phyloP scores from a whole-genome alignment of 2,329 filamentous ascomycete species.

The Alternaria postmessia region DNA sequence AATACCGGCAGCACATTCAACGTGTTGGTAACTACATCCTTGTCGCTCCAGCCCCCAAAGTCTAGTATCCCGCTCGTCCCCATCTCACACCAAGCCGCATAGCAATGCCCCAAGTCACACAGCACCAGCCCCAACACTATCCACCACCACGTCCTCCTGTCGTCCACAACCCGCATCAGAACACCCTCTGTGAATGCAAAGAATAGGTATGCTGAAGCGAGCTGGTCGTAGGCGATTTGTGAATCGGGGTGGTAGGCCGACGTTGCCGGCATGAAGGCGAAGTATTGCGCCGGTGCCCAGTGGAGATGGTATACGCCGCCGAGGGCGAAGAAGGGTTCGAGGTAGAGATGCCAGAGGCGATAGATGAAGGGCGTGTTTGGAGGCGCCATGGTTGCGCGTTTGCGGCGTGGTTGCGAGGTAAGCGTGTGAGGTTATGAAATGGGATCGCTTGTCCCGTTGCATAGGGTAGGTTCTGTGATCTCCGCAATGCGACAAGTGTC shows the following conservation, averaged over 20 bases:
- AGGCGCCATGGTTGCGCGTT: conserved; percentile 21
- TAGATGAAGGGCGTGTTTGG: conserved; percentile 64
- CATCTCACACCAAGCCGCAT: conserved; percentile 47
- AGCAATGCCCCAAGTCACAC: conserved; percentile 78
- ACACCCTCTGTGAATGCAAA: conserved; percentile 81
- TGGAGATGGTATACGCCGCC: conserved; percentile 62
- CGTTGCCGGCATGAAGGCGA: conserved; percentile 66
- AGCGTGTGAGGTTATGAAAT: neutral
- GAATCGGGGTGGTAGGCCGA: conserved; percentile 49
- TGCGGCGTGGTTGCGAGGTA: conserved; percentile 5
- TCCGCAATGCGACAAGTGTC: neutral
- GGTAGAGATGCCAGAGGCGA: conserved; percentile 74
- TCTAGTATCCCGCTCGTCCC: conserved; percentile 35
- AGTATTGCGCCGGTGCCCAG: conserved; percentile 63
- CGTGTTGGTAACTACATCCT: conserved; percentile 51
- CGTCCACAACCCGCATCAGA: conserved; percentile 72
- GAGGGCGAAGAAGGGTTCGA: conserved; percentile 68
- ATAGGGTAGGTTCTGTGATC: neutral
- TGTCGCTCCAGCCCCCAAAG: conserved; percentile 42
- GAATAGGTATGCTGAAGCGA: conserved; percentile 78
- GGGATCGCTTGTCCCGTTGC: neutral
- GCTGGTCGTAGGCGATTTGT: conserved; percentile 72
- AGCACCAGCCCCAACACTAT: conserved; percentile 72
- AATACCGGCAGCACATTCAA: conserved; percentile 43
- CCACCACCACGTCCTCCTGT: conserved; percentile 73